These are phyloP conservation scores for Septoria linicola DNA, from an alignment of 2,329 filamentous ascomycete genomes.

Conservation along the genomic window DNA sequence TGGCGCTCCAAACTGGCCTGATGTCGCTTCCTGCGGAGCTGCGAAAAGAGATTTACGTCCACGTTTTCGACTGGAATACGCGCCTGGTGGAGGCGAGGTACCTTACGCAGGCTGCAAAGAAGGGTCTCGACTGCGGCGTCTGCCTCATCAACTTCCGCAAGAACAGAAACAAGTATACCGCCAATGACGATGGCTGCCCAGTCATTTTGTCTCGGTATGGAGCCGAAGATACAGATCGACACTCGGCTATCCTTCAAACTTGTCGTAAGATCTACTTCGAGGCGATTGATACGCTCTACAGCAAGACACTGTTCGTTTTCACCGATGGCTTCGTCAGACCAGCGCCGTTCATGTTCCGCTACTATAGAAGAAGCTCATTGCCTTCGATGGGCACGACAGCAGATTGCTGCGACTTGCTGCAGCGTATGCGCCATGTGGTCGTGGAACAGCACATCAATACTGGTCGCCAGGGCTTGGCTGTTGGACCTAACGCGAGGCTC, in stretches of 20 bases:
- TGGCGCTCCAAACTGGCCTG: neutral
- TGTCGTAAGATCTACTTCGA: conserved; percentile 4
- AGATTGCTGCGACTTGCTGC: neutral
- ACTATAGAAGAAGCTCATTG: neutral
- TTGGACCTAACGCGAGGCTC: neutral
- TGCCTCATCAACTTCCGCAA: conserved; percentile 1
- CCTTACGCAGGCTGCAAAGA: neutral
- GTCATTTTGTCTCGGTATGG: neutral
- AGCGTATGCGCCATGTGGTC: neutral
- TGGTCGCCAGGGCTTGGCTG: neutral
- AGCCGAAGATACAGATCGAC: neutral
- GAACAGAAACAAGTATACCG: neutral
- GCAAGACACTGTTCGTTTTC: neutral
- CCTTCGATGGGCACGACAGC: neutral
- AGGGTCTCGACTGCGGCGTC: neutral
- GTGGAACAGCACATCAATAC: neutral
- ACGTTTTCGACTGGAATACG: neutral
- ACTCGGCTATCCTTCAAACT: neutral
- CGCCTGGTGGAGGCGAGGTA: neutral
- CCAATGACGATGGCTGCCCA: neutral
- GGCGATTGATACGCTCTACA: neutral
- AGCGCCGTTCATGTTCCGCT: no score
- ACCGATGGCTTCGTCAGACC: neutral
- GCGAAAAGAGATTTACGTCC: neutral
- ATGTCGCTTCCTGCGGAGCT: conserved; percentile 3